Conservation (phyloP, 768 basidiomycete genomes). For the Tricholoma sp. region DNA sequence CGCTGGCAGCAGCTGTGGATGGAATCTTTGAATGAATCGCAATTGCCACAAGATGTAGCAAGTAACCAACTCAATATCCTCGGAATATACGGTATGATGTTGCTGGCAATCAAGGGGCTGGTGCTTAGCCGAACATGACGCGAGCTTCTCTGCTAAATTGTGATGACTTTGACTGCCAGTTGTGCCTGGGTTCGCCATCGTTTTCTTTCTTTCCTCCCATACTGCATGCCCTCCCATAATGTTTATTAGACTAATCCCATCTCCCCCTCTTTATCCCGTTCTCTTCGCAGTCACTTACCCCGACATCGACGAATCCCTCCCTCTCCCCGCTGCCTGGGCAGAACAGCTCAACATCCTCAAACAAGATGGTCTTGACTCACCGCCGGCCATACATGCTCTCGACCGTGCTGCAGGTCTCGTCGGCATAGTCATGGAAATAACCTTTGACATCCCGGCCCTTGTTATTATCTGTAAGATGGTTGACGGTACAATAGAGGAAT, state of each 20-base stretch:
- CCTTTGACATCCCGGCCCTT: slow-evolving; percentile 48
- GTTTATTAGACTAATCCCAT: background rate
- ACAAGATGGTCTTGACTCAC: slow-evolving; percentile 48
- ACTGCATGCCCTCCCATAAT: background rate
- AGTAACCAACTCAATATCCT: too few species aligned
- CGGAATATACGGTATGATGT: too few species aligned
- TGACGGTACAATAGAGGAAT: slow-evolving; percentile 48
- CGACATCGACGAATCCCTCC: background rate
- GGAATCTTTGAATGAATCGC: too few species aligned
- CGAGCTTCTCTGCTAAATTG: too few species aligned
- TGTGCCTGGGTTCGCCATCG: background rate
- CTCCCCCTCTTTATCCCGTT: background rate
- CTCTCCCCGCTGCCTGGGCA: slow-evolving; percentile 47
- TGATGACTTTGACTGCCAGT: too few species aligned
- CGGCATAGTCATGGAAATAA: slow-evolving; percentile 51
- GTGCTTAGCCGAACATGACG: background rate
- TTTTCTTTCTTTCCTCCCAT: background rate
- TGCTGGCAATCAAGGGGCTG: background rate
- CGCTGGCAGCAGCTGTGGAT: too few species aligned
- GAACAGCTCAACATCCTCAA: slow-evolving; percentile 47
- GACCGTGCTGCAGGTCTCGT: slow-evolving; percentile 57
- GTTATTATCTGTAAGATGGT: slow-evolving; percentile 51
- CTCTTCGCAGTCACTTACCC: background rate
- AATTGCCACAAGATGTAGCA: too few species aligned
- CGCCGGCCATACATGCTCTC: slow-evolving; percentile 47